Conservation (phyloP, 1,284 basidiomycete genomes). For the Heterobasidion parviporum region DNA sequence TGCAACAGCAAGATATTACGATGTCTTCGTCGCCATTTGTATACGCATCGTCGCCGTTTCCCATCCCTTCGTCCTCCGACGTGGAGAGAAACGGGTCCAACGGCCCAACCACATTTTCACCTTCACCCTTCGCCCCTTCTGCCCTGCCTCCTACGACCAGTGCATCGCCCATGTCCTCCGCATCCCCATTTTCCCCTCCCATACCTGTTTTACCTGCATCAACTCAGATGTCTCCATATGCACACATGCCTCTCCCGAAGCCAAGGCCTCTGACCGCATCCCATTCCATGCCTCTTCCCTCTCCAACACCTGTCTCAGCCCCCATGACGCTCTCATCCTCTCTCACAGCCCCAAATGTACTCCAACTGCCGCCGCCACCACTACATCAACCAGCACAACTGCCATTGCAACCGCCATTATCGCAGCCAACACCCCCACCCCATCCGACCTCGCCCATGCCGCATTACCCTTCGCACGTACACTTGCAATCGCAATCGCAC, state of each 20-base stretch:
- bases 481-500: not conserved
- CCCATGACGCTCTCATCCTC: not conserved
- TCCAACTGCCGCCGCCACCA: not conserved
- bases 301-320: not conserved
- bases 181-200: not conserved
- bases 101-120: not conserved
- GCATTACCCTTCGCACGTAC: not conserved
- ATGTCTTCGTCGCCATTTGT: not conserved
- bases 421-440: not conserved
- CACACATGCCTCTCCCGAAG: not conserved
- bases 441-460: conserved; percentile 1
- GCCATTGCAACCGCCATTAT: not conserved
- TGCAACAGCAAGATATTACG: not conserved
- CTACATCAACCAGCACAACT: not conserved
- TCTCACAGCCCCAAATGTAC: not conserved
- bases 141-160: not conserved
- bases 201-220: not conserved
- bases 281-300: not conserved
- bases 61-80: too few species aligned
- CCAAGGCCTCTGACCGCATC: not conserved
- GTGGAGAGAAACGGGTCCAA: not conserved
- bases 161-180: not conserved
- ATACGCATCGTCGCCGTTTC: not conserved
- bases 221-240: not conserved
- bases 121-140: not conserved